Evolutionary conservation across 208 protist genomes (phyloP).

Genomic region (Spongospora subterranea): DNA sequence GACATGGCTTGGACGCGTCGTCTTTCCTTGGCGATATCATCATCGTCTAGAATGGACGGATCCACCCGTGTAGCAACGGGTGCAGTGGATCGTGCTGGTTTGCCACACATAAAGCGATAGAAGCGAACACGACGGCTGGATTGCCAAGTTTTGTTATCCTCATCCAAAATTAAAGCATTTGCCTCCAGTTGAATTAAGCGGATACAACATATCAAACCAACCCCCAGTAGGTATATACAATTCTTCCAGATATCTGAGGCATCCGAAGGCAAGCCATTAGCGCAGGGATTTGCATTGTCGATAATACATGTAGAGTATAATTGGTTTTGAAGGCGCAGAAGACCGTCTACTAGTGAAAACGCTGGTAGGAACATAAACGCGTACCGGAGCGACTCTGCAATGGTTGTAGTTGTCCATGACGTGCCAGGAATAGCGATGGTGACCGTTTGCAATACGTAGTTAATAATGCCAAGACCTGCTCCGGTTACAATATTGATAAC

Average conservation of each 20-base stretch:
- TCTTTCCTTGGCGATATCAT: neutral
- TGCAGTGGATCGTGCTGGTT: neutral
- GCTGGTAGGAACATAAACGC: neutral
- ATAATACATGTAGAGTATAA: slow-evolving; percentile 10
- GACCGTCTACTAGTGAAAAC: slow-evolving; percentile 8
- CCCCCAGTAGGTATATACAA: neutral
- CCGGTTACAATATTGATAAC: slow-evolving; percentile 43
- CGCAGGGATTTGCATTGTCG: neutral
- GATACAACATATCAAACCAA: neutral
- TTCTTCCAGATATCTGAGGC: neutral
- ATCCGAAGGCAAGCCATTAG: neutral
- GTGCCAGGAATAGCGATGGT: neutral
- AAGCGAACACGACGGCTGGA: neutral
- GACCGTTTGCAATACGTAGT: slow-evolving; percentile 40
- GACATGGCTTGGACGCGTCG: neutral
- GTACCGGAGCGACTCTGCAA: neutral
- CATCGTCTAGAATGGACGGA: neutral
- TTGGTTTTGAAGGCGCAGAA: slow-evolving; percentile 1
- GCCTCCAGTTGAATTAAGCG: neutral
- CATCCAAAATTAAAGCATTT: neutral
- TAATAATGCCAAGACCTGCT: neutral
- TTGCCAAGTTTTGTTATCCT: neutral
- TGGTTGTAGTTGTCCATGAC: neutral
- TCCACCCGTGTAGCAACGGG: neutral
- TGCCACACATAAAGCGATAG: neutral